Evolutionary conservation across 2,329 filamentous ascomycete species (phyloP).

Genomic region (Cytospora chrysosperma): DNA sequence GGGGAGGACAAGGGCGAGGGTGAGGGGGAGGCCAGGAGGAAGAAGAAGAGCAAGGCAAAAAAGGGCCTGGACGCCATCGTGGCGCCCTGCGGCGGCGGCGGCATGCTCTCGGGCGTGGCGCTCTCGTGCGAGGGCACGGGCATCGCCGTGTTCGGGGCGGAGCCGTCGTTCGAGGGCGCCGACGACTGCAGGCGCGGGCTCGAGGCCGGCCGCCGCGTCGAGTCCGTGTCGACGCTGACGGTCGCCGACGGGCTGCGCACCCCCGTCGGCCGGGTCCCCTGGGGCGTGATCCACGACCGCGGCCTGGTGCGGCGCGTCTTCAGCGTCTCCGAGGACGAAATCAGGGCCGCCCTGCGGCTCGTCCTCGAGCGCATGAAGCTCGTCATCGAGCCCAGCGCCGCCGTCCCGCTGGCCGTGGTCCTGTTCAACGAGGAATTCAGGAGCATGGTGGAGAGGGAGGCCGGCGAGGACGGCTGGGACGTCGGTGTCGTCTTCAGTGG

Average conservation of each 20-base stretch:
- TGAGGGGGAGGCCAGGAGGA: no score
- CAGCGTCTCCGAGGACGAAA: constrained; percentile 78
- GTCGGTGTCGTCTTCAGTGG: constrained; percentile 60
- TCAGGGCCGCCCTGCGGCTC: constrained; percentile 71
- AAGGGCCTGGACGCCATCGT: constrained; percentile 68
- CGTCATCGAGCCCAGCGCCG: constrained; percentile 84
- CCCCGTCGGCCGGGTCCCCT: constrained; percentile 74
- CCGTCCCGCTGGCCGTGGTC: constrained; percentile 78
- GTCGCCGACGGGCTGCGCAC: constrained; percentile 88
- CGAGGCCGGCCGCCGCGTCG: constrained; percentile 61
- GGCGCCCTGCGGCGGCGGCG: constrained; percentile 82
- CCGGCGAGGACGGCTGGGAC: constrained; percentile 72
- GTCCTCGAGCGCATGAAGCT: constrained; percentile 88
- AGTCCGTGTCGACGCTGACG: constrained; percentile 70
- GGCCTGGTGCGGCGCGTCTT: constrained; percentile 69
- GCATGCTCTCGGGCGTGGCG: constrained; percentile 81
- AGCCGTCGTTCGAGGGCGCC: constrained; percentile 78
- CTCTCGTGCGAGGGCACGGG: constrained; percentile 71
- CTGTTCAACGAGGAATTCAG: constrained; percentile 86
- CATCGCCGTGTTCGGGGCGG: constrained; percentile 79
- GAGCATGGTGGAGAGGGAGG: constrained; percentile 65
- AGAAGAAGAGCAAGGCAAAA: constrained; percentile 22
- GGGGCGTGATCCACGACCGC: constrained; percentile 71
- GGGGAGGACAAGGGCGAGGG: no score
- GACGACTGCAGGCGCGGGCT: constrained; percentile 79